Conservation (phyloP, 495 filamentous ascomycete genomes). For the Bacidia rubella region DNA sequence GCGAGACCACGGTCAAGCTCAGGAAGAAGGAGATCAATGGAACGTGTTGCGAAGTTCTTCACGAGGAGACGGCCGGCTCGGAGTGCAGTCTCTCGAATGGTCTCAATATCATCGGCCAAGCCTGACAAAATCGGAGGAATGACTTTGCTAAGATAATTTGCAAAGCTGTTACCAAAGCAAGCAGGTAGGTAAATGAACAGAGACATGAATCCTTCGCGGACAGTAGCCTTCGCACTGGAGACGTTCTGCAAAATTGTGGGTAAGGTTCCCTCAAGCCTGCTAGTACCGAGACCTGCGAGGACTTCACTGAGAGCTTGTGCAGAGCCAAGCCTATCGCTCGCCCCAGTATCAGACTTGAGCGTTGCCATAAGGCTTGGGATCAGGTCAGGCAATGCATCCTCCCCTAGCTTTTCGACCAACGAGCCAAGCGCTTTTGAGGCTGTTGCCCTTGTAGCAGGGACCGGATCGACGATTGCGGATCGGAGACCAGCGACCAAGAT, state of each 20-base stretch:
- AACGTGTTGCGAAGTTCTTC: constrained; percentile 92
- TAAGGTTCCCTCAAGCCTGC: constrained; percentile 84
- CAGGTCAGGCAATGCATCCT: constrained; percentile 91
- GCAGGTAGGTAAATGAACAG: constrained; percentile 97
- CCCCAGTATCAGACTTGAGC: constrained; percentile 91
- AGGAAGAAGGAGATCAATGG: constrained; percentile 84
- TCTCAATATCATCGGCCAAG: constrained; percentile 88
- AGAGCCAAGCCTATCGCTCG: constrained; percentile 87
- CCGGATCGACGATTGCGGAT: constrained; percentile 80
- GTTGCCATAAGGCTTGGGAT: constrained; percentile 96
- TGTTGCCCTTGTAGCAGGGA: constrained; percentile 91
- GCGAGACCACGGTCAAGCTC: constrained; percentile 92
- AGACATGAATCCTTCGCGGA: constrained; percentile 98
- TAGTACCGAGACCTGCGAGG: constrained; percentile 83
- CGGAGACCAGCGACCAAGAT: constrained; percentile 86
- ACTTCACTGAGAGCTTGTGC: constrained; percentile 96
- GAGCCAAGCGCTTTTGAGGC: constrained; percentile 93
- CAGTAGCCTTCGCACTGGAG: constrained; percentile 73
- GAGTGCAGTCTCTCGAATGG: constrained; percentile 86
- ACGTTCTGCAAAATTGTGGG: constrained; percentile 96
- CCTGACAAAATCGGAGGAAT: constrained; percentile 92
- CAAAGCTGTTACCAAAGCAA: constrained; percentile 97
- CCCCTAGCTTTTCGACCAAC: constrained; percentile 89
- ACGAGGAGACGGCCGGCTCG: constrained; percentile 86
- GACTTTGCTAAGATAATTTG: constrained; percentile 86